Percentiles rank a stretch among this genome's conserved stretches.
Conservation (phyloP, 1,139 yeast species). For the Pichia terricola region DNA sequence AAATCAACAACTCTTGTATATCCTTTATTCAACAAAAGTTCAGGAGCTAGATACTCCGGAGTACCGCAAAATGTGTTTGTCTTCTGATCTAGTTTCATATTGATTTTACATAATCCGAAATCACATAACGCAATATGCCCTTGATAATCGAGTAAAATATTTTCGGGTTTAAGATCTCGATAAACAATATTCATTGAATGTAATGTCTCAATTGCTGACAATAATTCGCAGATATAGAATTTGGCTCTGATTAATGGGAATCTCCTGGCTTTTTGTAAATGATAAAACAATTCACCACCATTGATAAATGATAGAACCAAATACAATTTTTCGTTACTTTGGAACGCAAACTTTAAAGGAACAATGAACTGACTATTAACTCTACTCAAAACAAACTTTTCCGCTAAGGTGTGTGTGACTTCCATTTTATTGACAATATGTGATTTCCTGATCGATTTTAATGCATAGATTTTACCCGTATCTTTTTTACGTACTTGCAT, state of each 20-base stretch:
- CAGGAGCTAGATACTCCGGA: slow-evolving; percentile 95
- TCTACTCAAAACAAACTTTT: slow-evolving; percentile 87
- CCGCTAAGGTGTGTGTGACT: slow-evolving; percentile 93
- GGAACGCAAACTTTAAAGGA: slow-evolving; percentile 93
- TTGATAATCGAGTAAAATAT: slow-evolving; percentile 83
- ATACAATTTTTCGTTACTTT: slow-evolving; percentile 87
- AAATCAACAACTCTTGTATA: slow-evolving; percentile 94
- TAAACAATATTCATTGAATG: slow-evolving; percentile 89
- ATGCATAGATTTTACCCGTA: slow-evolving; percentile 87
- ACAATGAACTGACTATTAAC: slow-evolving; percentile 95
- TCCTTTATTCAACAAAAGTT: slow-evolving; percentile 80
- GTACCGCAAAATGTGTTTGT: slow-evolving; percentile 96
- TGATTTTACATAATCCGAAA: slow-evolving; percentile 89
- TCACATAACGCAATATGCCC: slow-evolving; percentile 98
- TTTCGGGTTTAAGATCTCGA: slow-evolving; percentile 93
- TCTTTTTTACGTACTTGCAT: slow-evolving; percentile 97
- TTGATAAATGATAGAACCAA: slow-evolving; percentile 86
- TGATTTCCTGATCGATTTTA: slow-evolving; percentile 86
- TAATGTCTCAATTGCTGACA: slow-evolving; percentile 84
- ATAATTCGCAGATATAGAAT: slow-evolving; percentile 86
- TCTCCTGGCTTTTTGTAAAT: slow-evolving; percentile 82
- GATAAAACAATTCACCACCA: slow-evolving; percentile 96
- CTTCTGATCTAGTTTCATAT: slow-evolving; percentile 61
- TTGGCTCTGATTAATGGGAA: slow-evolving; percentile 85
- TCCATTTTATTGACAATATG: slow-evolving; percentile 91